Base-by-base conservation (phyloP, 257 asterid genomes). In the Nicotiana knightiana region DNA sequence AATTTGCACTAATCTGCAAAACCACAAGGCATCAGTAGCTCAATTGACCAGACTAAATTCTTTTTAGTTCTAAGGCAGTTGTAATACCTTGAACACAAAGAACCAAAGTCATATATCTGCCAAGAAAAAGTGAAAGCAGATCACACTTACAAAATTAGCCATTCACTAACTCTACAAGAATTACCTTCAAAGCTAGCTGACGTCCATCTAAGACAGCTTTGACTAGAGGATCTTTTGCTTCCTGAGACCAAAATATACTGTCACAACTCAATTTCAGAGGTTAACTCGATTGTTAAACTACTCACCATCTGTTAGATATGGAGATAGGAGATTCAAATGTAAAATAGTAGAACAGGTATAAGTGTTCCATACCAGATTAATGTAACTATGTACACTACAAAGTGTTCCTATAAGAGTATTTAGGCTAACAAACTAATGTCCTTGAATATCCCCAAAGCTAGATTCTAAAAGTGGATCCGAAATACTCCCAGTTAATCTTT, bases 141-240 rank as follows among this genome's bases (percentile, higher is more conserved):
- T 26, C 7, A 67, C 71, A 21, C 57, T 66, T 12, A 1, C 1
- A 73, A 46, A 66, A 13, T 30, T 81, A 65, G 51, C 55, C 77
- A 33, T 43, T 30, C 33, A 64, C 55, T 21, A 30, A 39, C 13
- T 24, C 57, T 21, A 30, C 77, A 63, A n/a, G 77, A 58, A 21
- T 82, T 82, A 96, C 99, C 99, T 96, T 96, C 87, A 96, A 87
- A 76, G 99, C 99, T 85, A 96, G 89, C 85, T 96, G 99, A 16
- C 99, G 97, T 57, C 99, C 99, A 92, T 96, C 98, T 84, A 96
- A 87, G 81, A 96, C 99, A 85, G 99, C 99, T 86, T 90, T 94
- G 86, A 82, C 97, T 86, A 90, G 91, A 79, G 97, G 99, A 87
- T 96, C 99, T 88, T 90, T 96, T 30, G 98, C 98, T 91, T 93